Conservation (phyloP, 1,284 basidiomycete genomes). For the Ganoderma leucocontextum region DNA sequence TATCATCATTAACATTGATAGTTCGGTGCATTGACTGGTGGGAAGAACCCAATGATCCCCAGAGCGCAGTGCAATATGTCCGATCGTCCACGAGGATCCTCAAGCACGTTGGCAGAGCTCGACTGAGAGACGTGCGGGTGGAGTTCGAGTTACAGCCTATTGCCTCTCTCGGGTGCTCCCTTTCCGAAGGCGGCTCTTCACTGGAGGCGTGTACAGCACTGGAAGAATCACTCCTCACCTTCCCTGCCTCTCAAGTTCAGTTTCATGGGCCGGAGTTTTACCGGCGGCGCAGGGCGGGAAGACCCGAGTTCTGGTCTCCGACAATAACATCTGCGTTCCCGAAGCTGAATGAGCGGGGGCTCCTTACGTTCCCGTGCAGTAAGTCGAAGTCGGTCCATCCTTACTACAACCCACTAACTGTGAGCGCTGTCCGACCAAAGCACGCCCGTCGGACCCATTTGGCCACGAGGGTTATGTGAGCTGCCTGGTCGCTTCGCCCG, state of each 20-base stretch:
- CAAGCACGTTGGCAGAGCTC: background rate
- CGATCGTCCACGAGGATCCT: background rate
- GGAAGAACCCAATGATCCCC: background rate
- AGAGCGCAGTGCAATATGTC: background rate
- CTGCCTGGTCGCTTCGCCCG: background rate
- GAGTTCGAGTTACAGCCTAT: background rate
- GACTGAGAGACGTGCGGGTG: background rate
- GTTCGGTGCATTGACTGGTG: background rate
- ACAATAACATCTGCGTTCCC: background rate
- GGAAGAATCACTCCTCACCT: background rate
- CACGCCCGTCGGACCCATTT: background rate
- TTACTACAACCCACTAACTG: background rate
- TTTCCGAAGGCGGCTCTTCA: background rate
- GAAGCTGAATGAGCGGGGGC: background rate
- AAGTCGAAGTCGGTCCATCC: background rate
- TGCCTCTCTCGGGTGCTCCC: background rate
- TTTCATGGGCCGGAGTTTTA: background rate
- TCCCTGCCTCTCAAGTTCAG: background rate
- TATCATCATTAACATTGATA: background rate
- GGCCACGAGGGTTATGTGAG: background rate
- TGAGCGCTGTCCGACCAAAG: background rate
- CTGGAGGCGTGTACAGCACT: background rate
- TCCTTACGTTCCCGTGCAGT: background rate
- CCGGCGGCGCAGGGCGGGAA: background rate
- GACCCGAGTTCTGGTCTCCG: background rate